Evolutionary conservation across 768 basidiomycete genomes (phyloP), one percentile per base, ranked within the genome.

Genomic region (Kwoniella europaea): DNA sequence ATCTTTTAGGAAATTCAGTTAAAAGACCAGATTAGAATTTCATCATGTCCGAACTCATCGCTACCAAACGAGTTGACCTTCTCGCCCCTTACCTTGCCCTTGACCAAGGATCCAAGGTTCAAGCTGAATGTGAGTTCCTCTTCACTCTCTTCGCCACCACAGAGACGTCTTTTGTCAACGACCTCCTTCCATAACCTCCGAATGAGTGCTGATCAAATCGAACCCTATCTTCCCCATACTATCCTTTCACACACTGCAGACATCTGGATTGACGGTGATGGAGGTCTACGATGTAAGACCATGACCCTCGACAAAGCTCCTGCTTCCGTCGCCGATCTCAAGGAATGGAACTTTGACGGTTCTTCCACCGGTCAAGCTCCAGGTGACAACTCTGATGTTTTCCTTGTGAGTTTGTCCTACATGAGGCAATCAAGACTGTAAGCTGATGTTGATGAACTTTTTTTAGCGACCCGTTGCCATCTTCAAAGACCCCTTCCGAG

Each of bases 401-500:
- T 94, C 86, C 94, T 99, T 79, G 82, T 83, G 52, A 78, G 82
- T 74, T 35, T 46, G 35, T 6, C 7, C 35, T 1, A 35, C 7
- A 0, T 7, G 35, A 35, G 35, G 35, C 35, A 35, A 35, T 35
- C 35, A 35, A 35, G 6, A 35, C 35, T 35, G 7, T 35, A 35
- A 16, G 18, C 43, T 53, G n/a, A 46, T 52, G 5, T 18, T 15
- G 16, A 10, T 18, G 43, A 15, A 52, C 60, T 67, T 18, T 24
- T 24, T 27, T 42, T 24, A 83, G 81, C 92, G 95, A 76, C 97
- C 97, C 59, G 93, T 90, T 68, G 90, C 95, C 78, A 94, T 94
- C 86, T 99, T 97, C 91, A 94, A 92, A 80, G 97, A 99, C 83
- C 97, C 97, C 65, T 99, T 98, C 94, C 94, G 97, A 73, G 92